These are phyloP conservation scores for Alternaria longipes DNA, from an alignment of 2,329 filamentous ascomycete species.

Conservation along the genomic window DNA sequence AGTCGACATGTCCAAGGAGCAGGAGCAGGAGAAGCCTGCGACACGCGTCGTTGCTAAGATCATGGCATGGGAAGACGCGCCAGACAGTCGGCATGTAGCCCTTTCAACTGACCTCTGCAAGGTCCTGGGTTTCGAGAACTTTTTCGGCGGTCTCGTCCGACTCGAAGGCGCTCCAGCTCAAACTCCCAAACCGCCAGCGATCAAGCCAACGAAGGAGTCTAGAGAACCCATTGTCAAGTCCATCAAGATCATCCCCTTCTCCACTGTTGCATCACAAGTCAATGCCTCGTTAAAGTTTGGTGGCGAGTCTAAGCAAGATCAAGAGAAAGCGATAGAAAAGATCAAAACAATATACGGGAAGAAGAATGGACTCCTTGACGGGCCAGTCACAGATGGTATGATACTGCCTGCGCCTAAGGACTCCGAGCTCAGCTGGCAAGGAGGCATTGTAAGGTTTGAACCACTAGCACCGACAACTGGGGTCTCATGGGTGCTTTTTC, in stretches of 20 bases:
- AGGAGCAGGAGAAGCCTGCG: conserved; percentile 65
- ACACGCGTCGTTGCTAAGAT: conserved; percentile 79
- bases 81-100: conserved; percentile 80
- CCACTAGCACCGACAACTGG: conserved; percentile 54
- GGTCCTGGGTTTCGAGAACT: conserved; percentile 73
- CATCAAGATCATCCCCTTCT: conserved; percentile 84
- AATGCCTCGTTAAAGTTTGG: conserved; percentile 82
- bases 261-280: conserved; percentile 63
- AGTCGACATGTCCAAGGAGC: conserved; percentile 75
- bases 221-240: conserved; percentile 65
- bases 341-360: conserved; percentile 76
- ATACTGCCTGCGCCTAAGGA: conserved; percentile 71
- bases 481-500: conserved; percentile 76
- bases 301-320: conserved; percentile 83
- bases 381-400: conserved; percentile 89
- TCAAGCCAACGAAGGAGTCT: conserved; percentile 49
- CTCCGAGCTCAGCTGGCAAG: conserved; percentile 73
- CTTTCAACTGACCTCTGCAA: conserved; percentile 81
- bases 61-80: conserved; percentile 83
- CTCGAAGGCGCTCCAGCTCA: conserved; percentile 82
- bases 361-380: conserved; percentile 74
- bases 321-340: conserved; percentile 76
- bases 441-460: conserved; percentile 83
- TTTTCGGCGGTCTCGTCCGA: conserved; percentile 87
- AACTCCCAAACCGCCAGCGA: conserved; percentile 68